A percentile compares a stretch with the other conserved stretches of the same genome.
Conservation (phyloP, 768 basidiomycete genomes). For the Mycena olivaceomarginata region DNA sequence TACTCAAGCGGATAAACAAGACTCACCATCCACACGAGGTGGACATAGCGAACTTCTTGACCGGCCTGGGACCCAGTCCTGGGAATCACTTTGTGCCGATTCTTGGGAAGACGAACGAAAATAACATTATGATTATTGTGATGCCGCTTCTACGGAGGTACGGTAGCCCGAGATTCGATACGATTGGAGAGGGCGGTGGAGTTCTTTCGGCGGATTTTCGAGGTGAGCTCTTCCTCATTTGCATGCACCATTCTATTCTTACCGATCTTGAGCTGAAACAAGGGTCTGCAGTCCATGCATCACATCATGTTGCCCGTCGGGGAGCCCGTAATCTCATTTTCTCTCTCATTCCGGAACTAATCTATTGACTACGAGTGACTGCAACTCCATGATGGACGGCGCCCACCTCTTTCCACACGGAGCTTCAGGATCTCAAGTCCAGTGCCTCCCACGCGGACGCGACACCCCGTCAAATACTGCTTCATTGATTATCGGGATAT, state of each 20-base stretch:
- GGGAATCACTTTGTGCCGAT: too few relatives aligned
- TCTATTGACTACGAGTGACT: conserved; percentile 41
- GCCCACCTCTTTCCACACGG: conserved; percentile 34
- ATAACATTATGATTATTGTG: too few relatives aligned
- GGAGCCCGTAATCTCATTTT: conserved; percentile 15
- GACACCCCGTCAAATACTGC: conserved; percentile 48
- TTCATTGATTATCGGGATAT: not conserved
- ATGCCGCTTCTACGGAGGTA: too few relatives aligned
- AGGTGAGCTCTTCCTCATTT: conserved; percentile 44
- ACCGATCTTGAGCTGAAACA: too few relatives aligned
- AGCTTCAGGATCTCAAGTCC: not conserved
- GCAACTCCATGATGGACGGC: conserved; percentile 31
- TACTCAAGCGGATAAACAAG: too few relatives aligned
- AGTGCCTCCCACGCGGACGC: conserved; percentile 50
- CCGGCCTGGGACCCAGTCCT: conserved; percentile 24
- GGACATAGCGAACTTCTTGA: too few relatives aligned
- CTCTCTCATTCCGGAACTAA: not conserved
- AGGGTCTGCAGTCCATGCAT: conserved; percentile 44
- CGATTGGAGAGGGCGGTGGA: conserved; percentile 27
- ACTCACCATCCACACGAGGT: too few relatives aligned
- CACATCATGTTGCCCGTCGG: conserved; percentile 52
- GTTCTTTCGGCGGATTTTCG: conserved; percentile 55
- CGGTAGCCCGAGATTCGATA: too few relatives aligned
- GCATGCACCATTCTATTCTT: not conserved
- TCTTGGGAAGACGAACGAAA: too few relatives aligned